A percentile compares a stretch with the other conserved stretches of the same genome.
Evolutionary conservation across 2,329 filamentous ascomycete species (phyloP).

Genomic region (Didymella sp.): DNA sequence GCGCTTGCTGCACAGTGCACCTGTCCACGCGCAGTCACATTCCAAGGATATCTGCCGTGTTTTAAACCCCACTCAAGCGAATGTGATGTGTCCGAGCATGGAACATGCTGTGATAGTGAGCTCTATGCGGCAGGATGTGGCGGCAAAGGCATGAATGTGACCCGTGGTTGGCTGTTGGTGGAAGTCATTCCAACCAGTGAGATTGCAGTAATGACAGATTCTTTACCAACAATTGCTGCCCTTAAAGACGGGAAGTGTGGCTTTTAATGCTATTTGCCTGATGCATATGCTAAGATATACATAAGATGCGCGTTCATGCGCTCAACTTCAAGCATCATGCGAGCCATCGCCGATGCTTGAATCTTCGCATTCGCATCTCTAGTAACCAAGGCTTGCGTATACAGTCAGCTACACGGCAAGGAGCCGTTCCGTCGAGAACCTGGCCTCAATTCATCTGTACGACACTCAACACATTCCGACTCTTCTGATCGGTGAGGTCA

Average conservation of each 20-base stretch:
- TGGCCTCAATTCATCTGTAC: background rate
- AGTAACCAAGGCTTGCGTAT: background rate
- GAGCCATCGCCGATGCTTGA: background rate
- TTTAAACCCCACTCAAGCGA: slow-evolving; percentile 5
- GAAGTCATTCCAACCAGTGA: slow-evolving; percentile 1
- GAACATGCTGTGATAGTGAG: background rate
- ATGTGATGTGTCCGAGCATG: background rate
- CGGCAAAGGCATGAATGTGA: background rate
- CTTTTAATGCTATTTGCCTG: background rate
- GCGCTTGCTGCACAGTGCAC: slow-evolving; percentile 12
- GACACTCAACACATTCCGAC: slow-evolving; percentile 1
- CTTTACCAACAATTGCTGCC: background rate
- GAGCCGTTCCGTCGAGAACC: slow-evolving; percentile 3
- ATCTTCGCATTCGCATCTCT: background rate
- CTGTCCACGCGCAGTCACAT: slow-evolving; percentile 11
- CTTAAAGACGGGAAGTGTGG: background rate
- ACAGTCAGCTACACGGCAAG: slow-evolving; percentile 5
- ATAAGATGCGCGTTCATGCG: background rate
- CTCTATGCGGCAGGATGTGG: background rate
- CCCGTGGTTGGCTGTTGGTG: background rate
- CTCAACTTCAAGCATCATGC: background rate
- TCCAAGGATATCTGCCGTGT: slow-evolving; percentile 12
- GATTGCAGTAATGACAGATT: background rate
- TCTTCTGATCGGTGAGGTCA: slow-evolving; percentile 9
- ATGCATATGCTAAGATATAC: slow-evolving; percentile 2